A percentile compares a stretch with the other conserved stretches of the same genome.
phyloP scores from a whole-genome alignment of 371 early-diverging fungal species.

The Mucor circinelloides region DNA sequence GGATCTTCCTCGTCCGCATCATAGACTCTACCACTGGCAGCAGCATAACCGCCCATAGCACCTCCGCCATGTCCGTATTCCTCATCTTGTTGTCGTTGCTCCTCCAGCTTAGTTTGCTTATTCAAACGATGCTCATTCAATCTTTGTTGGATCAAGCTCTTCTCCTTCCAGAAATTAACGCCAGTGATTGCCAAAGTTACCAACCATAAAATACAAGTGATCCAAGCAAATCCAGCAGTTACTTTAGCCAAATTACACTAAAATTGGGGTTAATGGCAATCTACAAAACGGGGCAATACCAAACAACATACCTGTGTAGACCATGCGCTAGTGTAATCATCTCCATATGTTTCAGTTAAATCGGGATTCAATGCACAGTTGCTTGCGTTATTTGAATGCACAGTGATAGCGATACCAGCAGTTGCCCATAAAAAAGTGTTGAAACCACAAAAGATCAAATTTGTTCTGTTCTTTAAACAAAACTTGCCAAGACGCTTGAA shows the following conservation, averaged over 20 bases:
- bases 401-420: slow-evolving; percentile 37
- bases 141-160: slow-evolving; percentile 41
- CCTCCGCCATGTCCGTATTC: background rate
- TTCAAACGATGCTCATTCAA: slow-evolving; percentile 43
- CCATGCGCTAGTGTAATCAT: slow-evolving; percentile 31
- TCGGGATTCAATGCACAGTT: slow-evolving; percentile 24
- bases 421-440: slow-evolving; percentile 33
- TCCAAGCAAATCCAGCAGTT: slow-evolving; percentile 47
- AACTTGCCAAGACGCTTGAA: slow-evolving; percentile 37
- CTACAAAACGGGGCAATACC: background rate
- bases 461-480: slow-evolving; percentile 35
- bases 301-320: slow-evolving; percentile 26
- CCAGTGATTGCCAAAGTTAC: slow-evolving; percentile 30
- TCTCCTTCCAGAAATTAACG: slow-evolving; percentile 45
- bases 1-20: slow-evolving; percentile 12
- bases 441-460: slow-evolving; percentile 30
- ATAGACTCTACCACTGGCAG: slow-evolving; percentile 5
- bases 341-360: slow-evolving; percentile 15
- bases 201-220: slow-evolving; percentile 48
- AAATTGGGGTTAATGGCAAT: background rate
- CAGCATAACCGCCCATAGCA: slow-evolving; percentile 1
- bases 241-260: slow-evolving; percentile 48
- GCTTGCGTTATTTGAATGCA: slow-evolving; percentile 25
- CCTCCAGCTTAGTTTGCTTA: slow-evolving; percentile 33
- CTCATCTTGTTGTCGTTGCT: slow-evolving; percentile 9